Base-by-base conservation (phyloP, 2,329 filamentous ascomycete genomes). In the Didymella pomorum region DNA sequence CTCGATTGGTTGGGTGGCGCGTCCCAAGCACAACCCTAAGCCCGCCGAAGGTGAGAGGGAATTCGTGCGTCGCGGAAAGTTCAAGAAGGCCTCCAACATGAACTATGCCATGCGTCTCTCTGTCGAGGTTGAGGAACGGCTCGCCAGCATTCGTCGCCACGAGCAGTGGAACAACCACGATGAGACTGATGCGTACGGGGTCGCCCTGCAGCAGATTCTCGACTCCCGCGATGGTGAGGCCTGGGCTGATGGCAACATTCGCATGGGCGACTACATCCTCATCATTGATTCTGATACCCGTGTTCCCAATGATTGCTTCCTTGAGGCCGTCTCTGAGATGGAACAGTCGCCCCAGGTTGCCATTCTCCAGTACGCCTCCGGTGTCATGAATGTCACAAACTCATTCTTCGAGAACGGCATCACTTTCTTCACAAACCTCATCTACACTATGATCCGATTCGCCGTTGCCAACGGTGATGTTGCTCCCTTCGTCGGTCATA, bases 241-340 rank as follows among this genome's bases (percentile, higher is more conserved):
- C 9, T 76, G 89, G 89, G 91, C 91, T 18, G 91, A 92, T 71
- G 92, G 92, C 61, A 93, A 95, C 76, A 89, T 96, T 66, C 90
- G 92, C 50, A 82, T 96, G 21, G 92, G 92, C 55, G 92, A 96
- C 77, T 93, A 93, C 76, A 91, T 93, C 59, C 80, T 91, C 29
- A 79, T 93, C 59, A 90, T 75, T n/a, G 73, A 76, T 41, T 71
- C 70, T 2, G 70, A 72, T 29, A 70, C 68, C 12, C 71, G 72
- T 55, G 71, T 76, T 9, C 91, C 91, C 1, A 79, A 83, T 37
- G 91, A 93, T 75, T 94, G 91, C 70, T 81, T 94, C 60, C 82
- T 93, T 6, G 90, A 93, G 69, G 89, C 89, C 41, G 89, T 91
- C 45, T 91, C 88, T 48, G 91, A 94, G 71, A 92, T 93, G 89